Base-by-base conservation (phyloP, 768 basidiomycete species). In the Serendipita sp. region DNA sequence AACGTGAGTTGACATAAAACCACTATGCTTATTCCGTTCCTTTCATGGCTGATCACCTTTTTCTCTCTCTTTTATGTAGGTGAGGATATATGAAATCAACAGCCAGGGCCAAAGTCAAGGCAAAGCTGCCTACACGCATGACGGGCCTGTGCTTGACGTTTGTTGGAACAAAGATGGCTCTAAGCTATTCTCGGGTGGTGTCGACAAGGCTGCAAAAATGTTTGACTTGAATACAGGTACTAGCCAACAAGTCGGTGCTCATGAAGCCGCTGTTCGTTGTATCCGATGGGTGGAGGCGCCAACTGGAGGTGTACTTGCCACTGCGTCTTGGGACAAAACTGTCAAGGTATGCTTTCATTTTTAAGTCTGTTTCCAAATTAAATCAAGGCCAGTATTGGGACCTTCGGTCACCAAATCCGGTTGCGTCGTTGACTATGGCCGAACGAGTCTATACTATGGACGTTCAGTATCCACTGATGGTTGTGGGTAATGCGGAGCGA, bases 281-380 rank as follows among this genome's bases (percentile, higher is more conserved):
- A 85, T 91, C 44, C 80, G 83, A 63, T 93, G 87, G 83, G 78
- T 91, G 62, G 87, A 93, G 66, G 81, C 85, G 3, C 84, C 83
- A 23, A 81, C 81, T 66, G 81, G 81, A 40, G 83, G 88, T 13
- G 83, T 94, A 66, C 77, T 94, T 18, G 90, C 86, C 11, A 97
- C 95, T 0, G 96, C 93, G 8, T 92, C 91, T 63, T 99, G 96
- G 96, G 95, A 99, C 74, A 95, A 95, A 75, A 95, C 91, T 1
- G 75, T 98, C 71, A 95, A 93, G 80, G 94, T 93, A 68, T 64
- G 75, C 70, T 2, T 66, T 67, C 29, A 66, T 43, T 43, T 33
- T 63, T 43, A 27, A 29, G 34, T 63, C 34, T 23, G 65, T 2
- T 11, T 18, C 64, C 15, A 52, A 63, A 53, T 62, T 66, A 44